Percentiles rank a stretch among this genome's conserved stretches.
Conservation (phyloP, 495 filamentous ascomycete genomes). For the Echria macrotheca region DNA sequence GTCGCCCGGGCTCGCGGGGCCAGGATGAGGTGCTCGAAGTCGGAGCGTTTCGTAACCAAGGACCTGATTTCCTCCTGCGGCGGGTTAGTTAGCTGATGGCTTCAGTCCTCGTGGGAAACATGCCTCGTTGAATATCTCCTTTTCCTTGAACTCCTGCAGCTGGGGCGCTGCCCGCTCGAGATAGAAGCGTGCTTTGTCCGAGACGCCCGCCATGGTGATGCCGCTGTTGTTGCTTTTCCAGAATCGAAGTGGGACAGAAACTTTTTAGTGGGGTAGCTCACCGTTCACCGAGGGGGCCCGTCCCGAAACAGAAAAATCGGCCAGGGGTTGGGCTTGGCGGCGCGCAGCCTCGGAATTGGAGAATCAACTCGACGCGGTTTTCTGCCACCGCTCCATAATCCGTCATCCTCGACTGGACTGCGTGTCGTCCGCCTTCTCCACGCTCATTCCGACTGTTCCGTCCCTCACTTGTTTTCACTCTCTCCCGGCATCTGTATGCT, state of each 20-base stretch:
- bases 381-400: constrained; percentile 8
- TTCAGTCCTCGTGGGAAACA: constrained; percentile 1
- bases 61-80: constrained; percentile 75
- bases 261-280: constrained; percentile 29
- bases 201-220: constrained; percentile 64
- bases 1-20: constrained; percentile 65
- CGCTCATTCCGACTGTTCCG: not conserved
- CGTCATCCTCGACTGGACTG: constrained; percentile 7
- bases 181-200: constrained; percentile 92
- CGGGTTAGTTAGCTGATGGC: not conserved
- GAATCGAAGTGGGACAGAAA: constrained; percentile 19
- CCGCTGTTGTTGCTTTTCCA: constrained; percentile 1
- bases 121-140: constrained; percentile 80
- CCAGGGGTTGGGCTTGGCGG: constrained; percentile 2
- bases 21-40: constrained; percentile 87
- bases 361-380: constrained; percentile 3
- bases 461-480: not conserved
- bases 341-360: constrained; percentile 3
- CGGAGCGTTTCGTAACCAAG: constrained; percentile 82
- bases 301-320: not conserved
- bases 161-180: constrained; percentile 88
- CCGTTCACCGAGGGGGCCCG: constrained; percentile 1
- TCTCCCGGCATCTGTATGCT: constrained; percentile 1
- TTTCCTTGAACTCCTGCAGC: constrained; percentile 79
- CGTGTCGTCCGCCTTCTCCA: not conserved